Conservation (phyloP, 305 asterid genomes). For the Fraxinus sp. region DNA sequence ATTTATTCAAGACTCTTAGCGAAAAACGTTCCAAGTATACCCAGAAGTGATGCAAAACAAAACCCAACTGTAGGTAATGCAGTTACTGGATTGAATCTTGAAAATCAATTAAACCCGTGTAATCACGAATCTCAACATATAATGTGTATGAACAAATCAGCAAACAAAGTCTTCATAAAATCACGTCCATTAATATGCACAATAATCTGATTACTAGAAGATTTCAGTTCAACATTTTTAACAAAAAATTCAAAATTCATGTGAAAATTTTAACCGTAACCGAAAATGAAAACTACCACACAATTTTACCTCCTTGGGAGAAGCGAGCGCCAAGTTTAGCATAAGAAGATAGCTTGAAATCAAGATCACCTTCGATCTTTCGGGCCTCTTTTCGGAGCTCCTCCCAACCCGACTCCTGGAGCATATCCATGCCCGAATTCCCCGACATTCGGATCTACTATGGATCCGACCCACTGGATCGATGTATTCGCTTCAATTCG, state of each 20-base stretch:
- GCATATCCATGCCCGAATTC: conserved; percentile 64
- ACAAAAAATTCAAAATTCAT: not conserved
- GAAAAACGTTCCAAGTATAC: not conserved
- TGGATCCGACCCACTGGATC: conserved; percentile 22
- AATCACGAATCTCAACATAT: not conserved
- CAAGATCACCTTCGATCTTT: conserved; percentile 89
- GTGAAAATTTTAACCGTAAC: not conserved
- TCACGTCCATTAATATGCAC: not conserved
- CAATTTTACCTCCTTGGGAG: conserved; percentile 67
- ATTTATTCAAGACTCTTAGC: not conserved
- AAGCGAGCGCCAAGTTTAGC: conserved; percentile 93
- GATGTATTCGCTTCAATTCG: not conserved
- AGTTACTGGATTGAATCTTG: not conserved
- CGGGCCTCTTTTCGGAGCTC: conserved; percentile 38
- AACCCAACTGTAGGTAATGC: conserved; percentile 12
- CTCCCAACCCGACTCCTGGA: conserved; percentile 99
- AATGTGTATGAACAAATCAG: not conserved
- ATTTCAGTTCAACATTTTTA: not conserved
- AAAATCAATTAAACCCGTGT: conserved; percentile 23
- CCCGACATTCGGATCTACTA: conserved; percentile 36
- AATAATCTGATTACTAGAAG: not conserved
- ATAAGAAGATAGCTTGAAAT: conserved; percentile 91
- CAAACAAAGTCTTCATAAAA: not conserved
- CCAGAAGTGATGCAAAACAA: conserved; percentile 1
- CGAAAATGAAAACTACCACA: not conserved